These are phyloP conservation scores for Senna tora DNA, from an alignment of 306 rosid species.

Conservation along the genomic window DNA sequence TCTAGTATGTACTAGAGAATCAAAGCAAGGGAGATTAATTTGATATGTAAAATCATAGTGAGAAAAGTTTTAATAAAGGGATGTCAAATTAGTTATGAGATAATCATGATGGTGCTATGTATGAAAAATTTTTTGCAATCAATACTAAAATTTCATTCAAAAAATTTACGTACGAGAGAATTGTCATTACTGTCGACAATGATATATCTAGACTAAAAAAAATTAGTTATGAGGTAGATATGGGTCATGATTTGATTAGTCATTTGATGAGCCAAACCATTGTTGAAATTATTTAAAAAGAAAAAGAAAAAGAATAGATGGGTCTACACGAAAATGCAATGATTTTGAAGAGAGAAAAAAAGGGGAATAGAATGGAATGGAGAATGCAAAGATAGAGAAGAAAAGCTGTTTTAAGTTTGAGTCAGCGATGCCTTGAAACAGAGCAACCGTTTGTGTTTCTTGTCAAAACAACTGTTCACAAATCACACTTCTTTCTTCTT, in stretches of 20 bases:
- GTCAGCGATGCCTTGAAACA: conserved; percentile 46
- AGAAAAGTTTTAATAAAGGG: conserved; percentile 50
- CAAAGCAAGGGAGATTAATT: conserved; percentile 29
- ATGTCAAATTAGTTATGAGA: conserved; percentile 38
- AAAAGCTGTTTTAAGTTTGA: conserved; percentile 38
- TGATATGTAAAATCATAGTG: conserved; percentile 7
- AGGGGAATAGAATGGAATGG: no score
- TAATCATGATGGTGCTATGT: no score
- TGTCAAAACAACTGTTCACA: background rate
- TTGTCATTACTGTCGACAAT: no score
- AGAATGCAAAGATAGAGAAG: conserved; percentile 22
- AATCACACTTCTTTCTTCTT: conserved; percentile 38
- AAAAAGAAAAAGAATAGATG: conserved; percentile 18
- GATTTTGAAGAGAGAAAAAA: conserved; percentile 30
- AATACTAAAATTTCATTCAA: no score
- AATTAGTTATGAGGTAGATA: conserved; percentile 44
- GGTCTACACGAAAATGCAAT: conserved; percentile 38
- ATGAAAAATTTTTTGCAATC: no score
- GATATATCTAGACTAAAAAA: no score
- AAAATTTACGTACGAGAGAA: no score
- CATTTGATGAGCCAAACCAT: conserved; percentile 47
- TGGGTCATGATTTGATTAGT: conserved; percentile 48
- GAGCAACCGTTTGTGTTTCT: conserved; percentile 23
- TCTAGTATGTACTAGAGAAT: background rate
- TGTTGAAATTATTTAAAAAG: conserved; percentile 10